These are phyloP conservation scores for Elaeis guineensis DNA, from an alignment of 176 grass and related monocot genomes.

Conservation along the genomic window DNA sequence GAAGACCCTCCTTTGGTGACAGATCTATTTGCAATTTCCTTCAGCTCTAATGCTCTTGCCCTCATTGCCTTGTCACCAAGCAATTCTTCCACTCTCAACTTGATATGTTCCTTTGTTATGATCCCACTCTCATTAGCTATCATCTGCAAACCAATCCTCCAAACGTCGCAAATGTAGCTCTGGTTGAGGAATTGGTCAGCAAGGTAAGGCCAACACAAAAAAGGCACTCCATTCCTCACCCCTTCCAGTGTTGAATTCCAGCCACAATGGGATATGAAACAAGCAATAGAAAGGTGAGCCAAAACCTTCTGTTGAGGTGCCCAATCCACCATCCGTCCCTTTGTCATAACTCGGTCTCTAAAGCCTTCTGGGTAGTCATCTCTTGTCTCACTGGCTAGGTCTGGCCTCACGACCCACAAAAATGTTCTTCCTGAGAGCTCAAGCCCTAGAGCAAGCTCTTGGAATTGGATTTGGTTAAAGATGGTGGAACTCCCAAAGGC, in stretches of 20 bases:
- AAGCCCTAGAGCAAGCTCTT: conserved; percentile 53
- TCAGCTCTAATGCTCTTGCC: conserved; percentile 3
- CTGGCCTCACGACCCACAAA: conserved; percentile 51
- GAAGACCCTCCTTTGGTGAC: conserved; percentile 9
- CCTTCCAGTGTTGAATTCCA: conserved; percentile 59
- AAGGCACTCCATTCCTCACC: conserved; percentile 16
- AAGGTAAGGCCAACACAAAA: conserved; percentile 32
- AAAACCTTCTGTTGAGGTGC: conserved; percentile 33
- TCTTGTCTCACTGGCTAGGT: background rate
- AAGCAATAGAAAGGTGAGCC: conserved; percentile 28
- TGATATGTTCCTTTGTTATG: conserved; percentile 10
- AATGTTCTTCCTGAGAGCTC: conserved; percentile 26
- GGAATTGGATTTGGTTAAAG: conserved; percentile 23
- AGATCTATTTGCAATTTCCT: conserved; percentile 4
- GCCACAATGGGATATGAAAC: conserved; percentile 51
- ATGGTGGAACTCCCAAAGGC: conserved; percentile 48
- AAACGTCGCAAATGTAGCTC: conserved; percentile 32
- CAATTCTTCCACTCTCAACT: conserved; percentile 5
- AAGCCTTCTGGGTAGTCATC: conserved; percentile 29
- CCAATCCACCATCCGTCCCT: conserved; percentile 32
- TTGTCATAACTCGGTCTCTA: background rate
- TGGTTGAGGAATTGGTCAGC: conserved; percentile 27
- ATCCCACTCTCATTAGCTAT: background rate
- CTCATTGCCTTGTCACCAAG: background rate
- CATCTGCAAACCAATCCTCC: conserved; percentile 22